phyloP scores from a whole-genome alignment of 2,329 filamentous ascomycete genomes.

The Pyricularia grisea region DNA sequence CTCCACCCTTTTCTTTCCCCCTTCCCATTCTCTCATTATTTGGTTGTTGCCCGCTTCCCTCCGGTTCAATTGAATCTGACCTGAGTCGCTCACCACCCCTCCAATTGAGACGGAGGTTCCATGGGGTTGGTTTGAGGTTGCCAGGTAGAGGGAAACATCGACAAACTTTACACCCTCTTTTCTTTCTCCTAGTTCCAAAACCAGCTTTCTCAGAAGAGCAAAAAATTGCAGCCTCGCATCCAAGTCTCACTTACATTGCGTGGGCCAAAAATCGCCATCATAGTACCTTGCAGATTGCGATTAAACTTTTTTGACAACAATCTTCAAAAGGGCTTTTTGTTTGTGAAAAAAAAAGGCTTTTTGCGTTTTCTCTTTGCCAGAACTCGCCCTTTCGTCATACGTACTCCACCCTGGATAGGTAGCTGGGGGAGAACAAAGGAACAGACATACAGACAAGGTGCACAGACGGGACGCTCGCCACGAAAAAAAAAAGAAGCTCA shows the following conservation, averaged over 20 bases:
- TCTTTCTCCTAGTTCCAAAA: background rate
- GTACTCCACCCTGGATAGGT: too few species aligned
- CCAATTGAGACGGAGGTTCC: background rate
- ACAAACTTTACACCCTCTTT: background rate
- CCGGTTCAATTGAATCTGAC: background rate
- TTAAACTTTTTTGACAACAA: background rate
- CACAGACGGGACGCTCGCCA: too few species aligned
- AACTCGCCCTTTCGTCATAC: background rate
- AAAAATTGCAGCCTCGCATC: background rate
- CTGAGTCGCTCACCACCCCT: background rate
- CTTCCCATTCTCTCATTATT: background rate
- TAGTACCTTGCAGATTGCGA: background rate
- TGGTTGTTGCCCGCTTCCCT: background rate
- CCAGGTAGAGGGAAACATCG: background rate
- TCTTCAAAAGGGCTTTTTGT: background rate
- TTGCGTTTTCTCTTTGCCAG: background rate
- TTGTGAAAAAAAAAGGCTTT: background rate
- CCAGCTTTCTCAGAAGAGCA: background rate
- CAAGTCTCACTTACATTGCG: background rate
- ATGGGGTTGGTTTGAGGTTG: background rate
- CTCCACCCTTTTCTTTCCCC: background rate
- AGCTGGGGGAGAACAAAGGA: too few species aligned
- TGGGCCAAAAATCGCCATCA: background rate
- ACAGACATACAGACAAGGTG: too few species aligned
- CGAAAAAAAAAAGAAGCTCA: too few species aligned